Conservation (phyloP, 2,329 filamentous ascomycete genomes). For the Xylaria sp. region DNA sequence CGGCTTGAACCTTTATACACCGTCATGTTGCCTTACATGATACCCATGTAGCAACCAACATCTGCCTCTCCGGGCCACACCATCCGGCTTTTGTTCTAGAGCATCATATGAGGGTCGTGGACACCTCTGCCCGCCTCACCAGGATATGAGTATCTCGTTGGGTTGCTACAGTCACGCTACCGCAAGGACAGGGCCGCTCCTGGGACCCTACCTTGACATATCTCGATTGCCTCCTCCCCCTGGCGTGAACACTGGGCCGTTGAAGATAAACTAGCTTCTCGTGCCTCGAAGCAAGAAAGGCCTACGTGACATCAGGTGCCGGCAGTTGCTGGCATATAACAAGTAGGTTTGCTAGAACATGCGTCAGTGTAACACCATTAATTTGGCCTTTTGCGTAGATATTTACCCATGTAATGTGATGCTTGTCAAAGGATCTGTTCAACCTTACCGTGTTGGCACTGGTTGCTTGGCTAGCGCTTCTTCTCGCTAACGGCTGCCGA, state of each 20-base stretch:
- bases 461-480: not conserved
- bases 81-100: not conserved
- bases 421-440: not conserved
- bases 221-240: not conserved
- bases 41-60: not conserved
- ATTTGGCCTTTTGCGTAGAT: not conserved
- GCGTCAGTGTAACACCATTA: not conserved
- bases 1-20: slow-evolving; percentile 1
- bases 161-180: slow-evolving; percentile 7
- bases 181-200: not conserved
- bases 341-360: not conserved
- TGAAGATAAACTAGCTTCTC: not conserved
- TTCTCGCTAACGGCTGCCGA: no score
- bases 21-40: not conserved
- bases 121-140: no score
- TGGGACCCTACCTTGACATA: not conserved
- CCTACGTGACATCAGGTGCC: no score
- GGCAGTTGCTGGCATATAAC: no score
- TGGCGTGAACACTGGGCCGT: not conserved
- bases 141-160: not conserved
- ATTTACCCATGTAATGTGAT: not conserved
- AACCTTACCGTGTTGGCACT: not conserved
- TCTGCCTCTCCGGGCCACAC: not conserved
- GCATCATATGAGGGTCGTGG: not conserved
- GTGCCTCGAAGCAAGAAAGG: not conserved